Evolutionary conservation across 2,329 filamentous ascomycete species (phyloP), one percentile per base, ranked within the genome.

Genomic region (Nothophoma quercina): DNA sequence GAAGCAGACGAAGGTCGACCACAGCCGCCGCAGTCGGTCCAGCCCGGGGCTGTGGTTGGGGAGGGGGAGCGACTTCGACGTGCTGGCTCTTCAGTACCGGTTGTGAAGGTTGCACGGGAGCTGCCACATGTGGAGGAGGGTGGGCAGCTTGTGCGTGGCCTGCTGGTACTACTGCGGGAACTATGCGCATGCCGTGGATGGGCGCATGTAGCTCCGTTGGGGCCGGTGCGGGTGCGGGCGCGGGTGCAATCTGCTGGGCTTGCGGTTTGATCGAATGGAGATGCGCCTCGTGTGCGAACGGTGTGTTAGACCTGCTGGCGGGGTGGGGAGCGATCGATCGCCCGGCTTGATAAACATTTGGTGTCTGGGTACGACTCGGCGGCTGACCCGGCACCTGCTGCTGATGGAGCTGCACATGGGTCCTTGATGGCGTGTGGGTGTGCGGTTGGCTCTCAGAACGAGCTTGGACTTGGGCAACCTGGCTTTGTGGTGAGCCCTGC

Each of bases 281-380:
- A 52, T 59, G 40, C 42, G 61, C 52, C 42, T 56, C 62, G 49
- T 58, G 65, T 41, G 63, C 57, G 41, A 64, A 61, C 22, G 67
- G 67, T 32, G 67, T 69, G 44, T 54, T 67, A 38, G 66, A 68
- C 57, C 67, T 63, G 53, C 67, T 70, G 18, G 56, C 49, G 45
- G 62, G 64, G 35, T 67, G 61, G 15, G 63, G 65, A 39, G 61
- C 63, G 30, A 68, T 56, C 35, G 63, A 61, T 29, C 66, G 68
- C 12, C 59, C 54, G 40, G 50, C 41, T n/a, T 55, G 58, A 21
- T 63, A 58, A 29, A 47, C 41, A 21, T 48, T 45, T 29, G 68
- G 65, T 34, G 67, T 67, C 40, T 63, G 65, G 28, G 64, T 52
- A 33, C 65, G 64, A 47, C 62, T 69, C 3, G 62, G 47, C 7